Percentiles rank a stretch among this genome's conserved stretches.
phyloP scores from a whole-genome alignment of 768 basidiomycete genomes.

The Boletus huronensis region DNA sequence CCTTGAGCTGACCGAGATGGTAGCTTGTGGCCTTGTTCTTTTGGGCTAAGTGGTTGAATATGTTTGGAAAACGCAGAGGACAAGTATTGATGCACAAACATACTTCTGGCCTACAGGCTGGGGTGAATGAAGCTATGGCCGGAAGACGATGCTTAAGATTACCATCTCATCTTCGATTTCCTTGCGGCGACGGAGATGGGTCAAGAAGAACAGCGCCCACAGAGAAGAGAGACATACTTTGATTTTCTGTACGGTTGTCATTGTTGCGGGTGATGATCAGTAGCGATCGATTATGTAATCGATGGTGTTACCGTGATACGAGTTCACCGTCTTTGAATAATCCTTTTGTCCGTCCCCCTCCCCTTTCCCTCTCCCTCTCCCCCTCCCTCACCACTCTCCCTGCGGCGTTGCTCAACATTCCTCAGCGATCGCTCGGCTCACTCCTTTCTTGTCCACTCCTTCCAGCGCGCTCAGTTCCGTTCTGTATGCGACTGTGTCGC shows the following conservation, averaged over 20 bases:
- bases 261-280: conserved; percentile 26
- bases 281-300: conserved; percentile 12
- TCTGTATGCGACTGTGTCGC: conserved; percentile 37
- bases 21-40: conserved; percentile 97
- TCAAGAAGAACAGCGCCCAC: conserved; percentile 17
- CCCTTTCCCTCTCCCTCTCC: conserved; percentile 10
- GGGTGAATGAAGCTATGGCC: conserved; percentile 26
- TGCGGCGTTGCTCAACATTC: conserved; percentile 4
- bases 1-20: conserved; percentile 94
- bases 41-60: conserved; percentile 57
- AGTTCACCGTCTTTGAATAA: background rate
- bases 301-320: conserved; percentile 14
- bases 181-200: conserved; percentile 35
- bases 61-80: conserved; percentile 8
- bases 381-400: conserved; percentile 19
- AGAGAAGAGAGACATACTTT: conserved; percentile 46
- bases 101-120: conserved; percentile 70
- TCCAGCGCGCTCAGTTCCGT: conserved; percentile 15
- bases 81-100: conserved; percentile 27
- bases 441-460: conserved; percentile 25
- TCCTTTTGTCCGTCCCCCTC: conserved; percentile 5
- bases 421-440: conserved; percentile 12
- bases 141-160: conserved; percentile 30
- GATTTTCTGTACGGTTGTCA: conserved; percentile 91
- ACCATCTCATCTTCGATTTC: conserved; percentile 99